Evolutionary conservation across 2,329 filamentous ascomycete genomes (phyloP), one percentile per base, ranked within the genome.

Genomic region (Aspergillus spinulosporus): DNA sequence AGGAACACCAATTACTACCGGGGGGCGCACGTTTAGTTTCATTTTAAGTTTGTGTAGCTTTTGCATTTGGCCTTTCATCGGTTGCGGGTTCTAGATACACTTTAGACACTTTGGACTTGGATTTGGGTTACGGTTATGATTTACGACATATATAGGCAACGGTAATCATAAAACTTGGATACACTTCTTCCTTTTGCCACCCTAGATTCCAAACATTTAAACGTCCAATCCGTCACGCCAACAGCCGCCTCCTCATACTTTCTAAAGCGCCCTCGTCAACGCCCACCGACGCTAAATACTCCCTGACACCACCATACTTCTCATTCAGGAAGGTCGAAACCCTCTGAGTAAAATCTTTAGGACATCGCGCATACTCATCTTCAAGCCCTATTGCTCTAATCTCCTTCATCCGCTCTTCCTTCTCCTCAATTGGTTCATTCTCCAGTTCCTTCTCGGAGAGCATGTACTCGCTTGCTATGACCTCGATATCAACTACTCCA

Each of bases 391-490:
- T 84, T 46, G 82, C 80, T 3, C 75, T 70, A 52, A 95, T 87
- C 73, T 95, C 90, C 47, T 77, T 74, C 61, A 93, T 67, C 50
- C 88, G 81, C 65, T 82, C 78, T 54, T 84, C 83, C 61, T 81
- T 81, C 67, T 91, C 87, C 0, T 80, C 70, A 32, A 78, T 75
- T 7, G 94, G 78, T 40, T 84, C 83, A 1, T 79, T 75, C 54
- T 83, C 75, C 9, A 94, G 77, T 39, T 84, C 83, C 1, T 79
- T 75, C 54, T 83, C 78, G 2, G 87, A 90, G 26, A 87, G 78
- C 57, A 81, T 72, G 70, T 96, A 96, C 73, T 96, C 92, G 60
- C 86, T 68, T 53, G 84, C 78, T 42, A 95, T 85, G 2, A 84
- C 87, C 0, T 79, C 69, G 1, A 78, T 56, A 0, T 85, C 82